A percentile compares a stretch with the other conserved stretches of the same genome.
Evolutionary conservation across 2,329 filamentous ascomycete genomes (phyloP).

Genomic region (Mariannaea sp.): DNA sequence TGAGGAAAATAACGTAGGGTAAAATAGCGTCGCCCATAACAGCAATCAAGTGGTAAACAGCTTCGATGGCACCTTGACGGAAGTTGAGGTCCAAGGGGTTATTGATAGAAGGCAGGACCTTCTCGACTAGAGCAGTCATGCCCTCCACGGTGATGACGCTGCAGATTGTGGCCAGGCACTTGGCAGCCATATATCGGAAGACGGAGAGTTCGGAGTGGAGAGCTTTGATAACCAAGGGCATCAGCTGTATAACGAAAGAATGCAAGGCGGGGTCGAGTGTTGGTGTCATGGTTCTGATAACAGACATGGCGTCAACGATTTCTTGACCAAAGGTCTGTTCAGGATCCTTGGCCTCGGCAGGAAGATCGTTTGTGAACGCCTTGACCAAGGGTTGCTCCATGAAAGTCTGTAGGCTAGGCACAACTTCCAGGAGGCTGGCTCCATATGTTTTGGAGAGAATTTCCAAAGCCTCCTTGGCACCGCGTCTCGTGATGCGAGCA

Average conservation of each 20-base stretch:
- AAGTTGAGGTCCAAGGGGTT: conserved; percentile 87
- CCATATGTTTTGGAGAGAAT: conserved; percentile 84
- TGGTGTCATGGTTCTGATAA: conserved; percentile 90
- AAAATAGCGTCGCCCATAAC: conserved; percentile 97
- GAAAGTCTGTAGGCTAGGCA: conserved; percentile 78
- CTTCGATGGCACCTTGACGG: conserved; percentile 92
- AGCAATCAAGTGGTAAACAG: conserved; percentile 94
- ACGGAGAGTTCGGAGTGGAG: conserved; percentile 88
- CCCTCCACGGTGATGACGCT: conserved; percentile 94
- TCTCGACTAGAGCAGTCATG: conserved; percentile 94
- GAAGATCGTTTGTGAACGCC: conserved; percentile 75
- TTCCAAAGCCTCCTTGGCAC: conserved; percentile 92
- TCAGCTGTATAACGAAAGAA: conserved; percentile 78
- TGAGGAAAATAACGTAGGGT: conserved; percentile 98
- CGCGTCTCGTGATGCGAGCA: conserved; percentile 86
- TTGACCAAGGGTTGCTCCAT: conserved; percentile 81
- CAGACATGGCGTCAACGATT: conserved; percentile 91
- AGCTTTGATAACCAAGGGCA: conserved; percentile 85
- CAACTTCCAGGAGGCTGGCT: conserved; percentile 73
- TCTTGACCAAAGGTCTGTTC: conserved; percentile 83
- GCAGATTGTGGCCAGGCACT: conserved; percentile 96
- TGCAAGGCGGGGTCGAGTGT: conserved; percentile 78
- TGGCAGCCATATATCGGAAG: conserved; percentile 94
- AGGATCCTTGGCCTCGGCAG: conserved; percentile 72
- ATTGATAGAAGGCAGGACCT: conserved; percentile 88